Evolutionary conservation across 148 eudicot species (phyloP).

Genomic region (Chenopodium formosanum): DNA sequence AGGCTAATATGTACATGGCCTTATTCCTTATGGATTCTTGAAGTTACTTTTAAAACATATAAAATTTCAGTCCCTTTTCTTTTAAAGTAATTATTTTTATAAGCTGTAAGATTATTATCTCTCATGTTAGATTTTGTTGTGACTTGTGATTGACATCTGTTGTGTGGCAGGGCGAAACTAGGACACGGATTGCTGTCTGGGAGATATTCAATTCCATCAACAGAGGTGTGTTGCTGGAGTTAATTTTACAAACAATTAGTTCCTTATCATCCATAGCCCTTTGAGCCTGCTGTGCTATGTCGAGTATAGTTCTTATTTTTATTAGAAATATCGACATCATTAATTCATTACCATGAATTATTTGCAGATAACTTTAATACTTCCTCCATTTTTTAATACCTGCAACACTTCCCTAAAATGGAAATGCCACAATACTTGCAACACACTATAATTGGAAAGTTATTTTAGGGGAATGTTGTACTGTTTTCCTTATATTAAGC

Average conservation of each 20-base stretch:
- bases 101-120: background rate
- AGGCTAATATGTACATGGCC: too few species aligned
- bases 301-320: background rate
- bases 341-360: too few species aligned
- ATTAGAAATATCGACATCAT: background rate
- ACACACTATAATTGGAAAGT: too few species aligned
- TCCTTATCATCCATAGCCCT: background rate
- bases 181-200: conserved; percentile 94
- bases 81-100: background rate
- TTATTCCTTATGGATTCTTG: too few species aligned
- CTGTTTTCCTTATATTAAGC: too few species aligned
- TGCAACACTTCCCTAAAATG: too few species aligned
- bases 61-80: background rate
- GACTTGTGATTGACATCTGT: conserved; percentile 1
- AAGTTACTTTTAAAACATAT: background rate
- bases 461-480: too few species aligned
- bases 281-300: background rate
- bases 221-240: conserved; percentile 51
- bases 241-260: background rate
- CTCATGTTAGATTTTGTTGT: background rate
- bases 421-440: too few species aligned
- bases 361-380: background rate
- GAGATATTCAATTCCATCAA: conserved; percentile 69
- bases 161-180: conserved; percentile 62
- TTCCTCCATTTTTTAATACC: too few species aligned